These are phyloP conservation scores for Yarrowia sp. DNA, from an alignment of 805 yeast genomes.

Conservation along the genomic window DNA sequence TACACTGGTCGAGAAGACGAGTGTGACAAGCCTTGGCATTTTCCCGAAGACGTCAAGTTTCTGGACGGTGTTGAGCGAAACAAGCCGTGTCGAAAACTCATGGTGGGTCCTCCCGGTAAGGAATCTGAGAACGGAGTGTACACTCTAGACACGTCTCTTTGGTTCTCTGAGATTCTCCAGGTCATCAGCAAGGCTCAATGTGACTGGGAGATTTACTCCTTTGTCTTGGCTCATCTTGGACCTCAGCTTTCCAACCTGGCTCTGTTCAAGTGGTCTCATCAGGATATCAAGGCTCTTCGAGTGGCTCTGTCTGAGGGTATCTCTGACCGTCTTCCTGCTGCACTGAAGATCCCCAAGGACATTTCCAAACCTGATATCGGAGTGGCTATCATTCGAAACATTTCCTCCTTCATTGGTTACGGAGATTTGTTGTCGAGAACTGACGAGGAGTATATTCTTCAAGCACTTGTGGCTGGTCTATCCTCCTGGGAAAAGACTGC, in stretches of 20 bases:
- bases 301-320: slow-evolving; percentile 66
- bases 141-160: slow-evolving; percentile 55
- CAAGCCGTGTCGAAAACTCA: slow-evolving; percentile 50
- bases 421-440: slow-evolving; percentile 59
- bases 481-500: slow-evolving; percentile 80
- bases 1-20: slow-evolving; percentile 45
- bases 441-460: slow-evolving; percentile 68
- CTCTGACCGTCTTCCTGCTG: slow-evolving; percentile 37
- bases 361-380: slow-evolving; percentile 67
- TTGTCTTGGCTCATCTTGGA: slow-evolving; percentile 69
- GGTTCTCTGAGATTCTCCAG: slow-evolving; percentile 60
- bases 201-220: slow-evolving; percentile 77
- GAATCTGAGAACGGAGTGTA: slow-evolving; percentile 37
- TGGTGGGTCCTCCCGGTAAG: slow-evolving; percentile 41
- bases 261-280: slow-evolving; percentile 57
- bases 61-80: slow-evolving; percentile 57
- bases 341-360: slow-evolving; percentile 52
- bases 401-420: slow-evolving; percentile 60
- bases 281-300: slow-evolving; percentile 54
- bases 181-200: slow-evolving; percentile 50
- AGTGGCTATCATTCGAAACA: slow-evolving; percentile 66
- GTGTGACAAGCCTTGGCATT: slow-evolving; percentile 56
- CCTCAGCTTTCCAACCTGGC: slow-evolving; percentile 68
- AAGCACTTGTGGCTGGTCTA: slow-evolving; percentile 61
- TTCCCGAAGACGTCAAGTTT: slow-evolving; percentile 63